phyloP scores from a whole-genome alignment of 306 rosid species.

The Astragalus membranaceus region DNA sequence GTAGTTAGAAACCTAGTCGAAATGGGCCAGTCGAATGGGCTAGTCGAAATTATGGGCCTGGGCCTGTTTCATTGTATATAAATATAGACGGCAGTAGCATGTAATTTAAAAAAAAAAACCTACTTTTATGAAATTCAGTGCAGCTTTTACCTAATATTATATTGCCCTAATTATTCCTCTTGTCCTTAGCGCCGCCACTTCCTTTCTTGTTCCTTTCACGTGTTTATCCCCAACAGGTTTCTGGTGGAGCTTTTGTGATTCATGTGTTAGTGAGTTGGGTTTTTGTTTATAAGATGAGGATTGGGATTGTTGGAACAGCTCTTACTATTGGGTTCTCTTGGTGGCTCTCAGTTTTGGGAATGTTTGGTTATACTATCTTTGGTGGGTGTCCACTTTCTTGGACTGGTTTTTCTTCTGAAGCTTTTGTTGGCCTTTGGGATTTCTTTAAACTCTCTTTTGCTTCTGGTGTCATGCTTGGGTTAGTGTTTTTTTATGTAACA shows the following conservation, averaged over 20 bases:
- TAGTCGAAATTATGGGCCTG: no score
- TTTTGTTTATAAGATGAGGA: constrained; percentile 33
- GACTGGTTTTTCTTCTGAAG: constrained; percentile 61
- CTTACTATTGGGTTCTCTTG: constrained; percentile 50
- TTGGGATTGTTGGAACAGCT: constrained; percentile 52
- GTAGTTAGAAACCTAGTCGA: no score
- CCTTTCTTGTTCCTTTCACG: no score
- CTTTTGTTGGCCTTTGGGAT: constrained; percentile 64
- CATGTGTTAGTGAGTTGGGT: constrained; percentile 51
- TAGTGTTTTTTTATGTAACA: constrained; percentile 10
- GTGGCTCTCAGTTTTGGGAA: constrained; percentile 53
- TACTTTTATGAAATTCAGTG: no score
- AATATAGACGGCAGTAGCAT: no score
- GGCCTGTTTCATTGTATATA: no score
- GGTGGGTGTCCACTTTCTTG: constrained; percentile 55
- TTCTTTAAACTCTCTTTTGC: constrained; percentile 58
- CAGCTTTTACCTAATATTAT: no score
- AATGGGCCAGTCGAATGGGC: no score
- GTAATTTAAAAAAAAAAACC: no score
- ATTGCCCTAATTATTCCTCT: no score
- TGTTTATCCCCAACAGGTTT: no score
- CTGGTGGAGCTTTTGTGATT: constrained; percentile 35
- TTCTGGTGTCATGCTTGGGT: constrained; percentile 70
- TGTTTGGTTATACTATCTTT: constrained; percentile 38
- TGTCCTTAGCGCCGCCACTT: no score